Base-by-base conservation (phyloP, 306 rosid species). In the Casuarina cunninghamiana region DNA sequence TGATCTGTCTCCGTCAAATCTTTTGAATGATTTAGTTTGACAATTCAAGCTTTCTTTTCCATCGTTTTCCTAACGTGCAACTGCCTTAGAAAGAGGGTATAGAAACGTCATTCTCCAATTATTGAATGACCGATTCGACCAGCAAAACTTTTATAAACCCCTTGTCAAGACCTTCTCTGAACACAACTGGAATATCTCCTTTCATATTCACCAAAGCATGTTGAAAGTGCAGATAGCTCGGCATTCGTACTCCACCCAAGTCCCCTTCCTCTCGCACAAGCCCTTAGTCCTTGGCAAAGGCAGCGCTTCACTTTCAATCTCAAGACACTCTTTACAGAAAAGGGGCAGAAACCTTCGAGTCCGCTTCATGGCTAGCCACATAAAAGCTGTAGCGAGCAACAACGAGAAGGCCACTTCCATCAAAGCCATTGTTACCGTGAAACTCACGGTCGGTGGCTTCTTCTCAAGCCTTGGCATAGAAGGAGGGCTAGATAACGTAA, bases 401-500 rank as follows among this genome's bases (percentile, higher is more conserved):
- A 7, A 46, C 2, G 63, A 51, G 19, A 72, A 66, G 42, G 10
- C 17, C 0, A 41, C 70, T 35, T 76, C 71, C n/a, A 61, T 86
- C 16, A 78, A 76, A 66, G 86, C 80, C 19, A 55, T 55, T 6
- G 82, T 86, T 16, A 83, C 77, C 37, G 87, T 83, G 0, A 78
- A 81, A 61, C 32, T 76, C 70, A 58, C 87, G 0, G 65, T 2
- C 54, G 35, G 68, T 62, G 90, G 87, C 3, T 83, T 91, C 43
- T 72, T 90, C 82, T 79, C 89, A 10, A 78, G 73, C 69, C 58
- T 92, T 1, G 80, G 87, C 43, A 60, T 88, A 42, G 86, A 83
- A 32, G 32, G 77, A 19, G 69, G 88, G 26, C 84, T 88, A 7
- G 97, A 92, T 80, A 88, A 80, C 45, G n/a, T 92, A 2, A 82